Base-by-base conservation (phyloP, 2,329 filamentous ascomycete genomes). In the Alternaria sp. region DNA sequence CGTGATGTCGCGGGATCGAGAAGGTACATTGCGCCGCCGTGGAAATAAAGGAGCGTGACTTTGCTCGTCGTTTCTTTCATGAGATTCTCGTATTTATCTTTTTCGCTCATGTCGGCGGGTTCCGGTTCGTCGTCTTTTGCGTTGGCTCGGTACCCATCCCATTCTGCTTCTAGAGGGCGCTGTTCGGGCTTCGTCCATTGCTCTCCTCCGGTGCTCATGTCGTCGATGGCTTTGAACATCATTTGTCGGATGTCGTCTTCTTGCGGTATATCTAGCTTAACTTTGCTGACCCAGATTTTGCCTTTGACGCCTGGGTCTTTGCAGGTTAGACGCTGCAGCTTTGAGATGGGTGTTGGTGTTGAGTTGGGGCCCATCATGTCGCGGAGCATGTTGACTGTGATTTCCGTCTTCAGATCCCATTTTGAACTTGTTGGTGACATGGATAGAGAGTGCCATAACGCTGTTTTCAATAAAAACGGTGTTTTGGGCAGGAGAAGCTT, bases 231-330 rank as follows among this genome's bases (percentile, higher is more conserved):
- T 28, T 81, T 80, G 66, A 88, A 81, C 25, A 94, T 74, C 2
- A 85, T 83, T 46, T 90, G 84, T n/a, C 86, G 81, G 2, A 71
- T 63, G 45, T 84, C 81, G 47, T 86, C 71, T 75, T 85, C 84
- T 0, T 87, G 83, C 0, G 90, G 91, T 3, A 82, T 81, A 0
- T 88, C 87, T 15, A 93, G 82, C 0, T 86, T 87, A 45, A 92
- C 89, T 58, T 88, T 91, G 71, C 89, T 90, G 23, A 97, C 85
- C 94, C 94, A 97, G 68, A 96, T 88, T 47, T 87, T 87, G 4
- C 93, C 93, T 75, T 92, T 94, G 74, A 96, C 83, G 0, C 88
- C 89, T 0, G 86, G 86, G 58, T 92, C 90, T 61, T 84, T 87
- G 47, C 87, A 81, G 1, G 87, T 87, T n/a, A 87, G 71, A 45